Base-by-base conservation (phyloP, 345 rosid species). In the Erucastrum elatum region DNA sequence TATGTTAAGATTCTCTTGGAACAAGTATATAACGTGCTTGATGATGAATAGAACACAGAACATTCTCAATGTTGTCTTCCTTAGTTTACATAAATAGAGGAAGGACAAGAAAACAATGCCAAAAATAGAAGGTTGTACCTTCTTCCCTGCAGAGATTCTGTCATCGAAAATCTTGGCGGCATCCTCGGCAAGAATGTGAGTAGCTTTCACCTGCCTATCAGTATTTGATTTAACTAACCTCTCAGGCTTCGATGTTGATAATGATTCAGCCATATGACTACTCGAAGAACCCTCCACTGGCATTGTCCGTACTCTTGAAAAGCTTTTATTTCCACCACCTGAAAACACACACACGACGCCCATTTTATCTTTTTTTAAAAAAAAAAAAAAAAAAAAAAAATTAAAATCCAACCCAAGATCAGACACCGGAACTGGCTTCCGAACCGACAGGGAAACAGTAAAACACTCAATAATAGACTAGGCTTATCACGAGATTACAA, bases 131-230 rank as follows among this genome's bases (percentile, higher is more conserved):
- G n/a, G n/a, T 49, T 30, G 44, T 85, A 94, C 97, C 96, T 85
- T 94, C 87, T 87, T 80, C 84, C 88, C 87, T 17, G 74, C 89
- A 39, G 98, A 80, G 68, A 94, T 83, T 70, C 77, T 94, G 73
- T 87, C 84, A 81, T 91, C 88, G 77, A 86, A 92, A 59, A 94
- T 88, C 83, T 88, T 87, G 3, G 93, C 97, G 35, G 97, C 95
- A 70, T 92, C 95, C 80, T 85, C 82, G 16, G 91, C 87, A 81
- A 87, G 90, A 69, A 92, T 71, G 83, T 79, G 87, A 17, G 68
- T 86, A 83, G 73, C 82, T 72, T 79, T 87, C 34, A 72, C 77
- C 13, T 70, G 88, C 71, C 81, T 83, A 84, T 90, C 95, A n/a
- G 95, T 85, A 86, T 86, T 94, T 29, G 95, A 87, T 80, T 86